phyloP scores from a whole-genome alignment of 305 asterid genomes.

The Fraxinus dipetala region DNA sequence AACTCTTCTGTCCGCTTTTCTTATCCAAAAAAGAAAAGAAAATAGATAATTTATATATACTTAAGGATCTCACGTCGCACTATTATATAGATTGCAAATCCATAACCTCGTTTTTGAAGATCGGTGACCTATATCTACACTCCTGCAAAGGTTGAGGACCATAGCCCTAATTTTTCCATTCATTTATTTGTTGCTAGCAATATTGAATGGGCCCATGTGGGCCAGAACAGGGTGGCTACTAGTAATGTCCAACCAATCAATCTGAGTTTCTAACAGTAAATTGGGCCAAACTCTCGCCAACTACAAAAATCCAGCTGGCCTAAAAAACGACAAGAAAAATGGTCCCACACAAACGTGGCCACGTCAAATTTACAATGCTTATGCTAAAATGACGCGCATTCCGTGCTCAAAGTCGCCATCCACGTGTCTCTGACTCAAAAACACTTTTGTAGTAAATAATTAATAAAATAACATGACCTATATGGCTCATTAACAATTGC shows the following conservation, averaged over 20 bases:
- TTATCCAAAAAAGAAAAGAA: not conserved
- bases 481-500: not conserved
- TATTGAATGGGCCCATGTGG: not conserved
- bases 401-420: not conserved
- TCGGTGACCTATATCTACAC: not conserved
- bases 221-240: not conserved
- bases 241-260: not conserved
- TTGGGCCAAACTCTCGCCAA: not conserved
- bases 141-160: not conserved
- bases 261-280: not conserved
- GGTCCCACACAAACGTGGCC: constrained; percentile 2
- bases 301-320: not conserved
- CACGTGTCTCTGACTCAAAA: not conserved
- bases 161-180: not conserved
- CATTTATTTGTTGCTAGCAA: not conserved
- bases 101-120: not conserved
- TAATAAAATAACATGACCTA: not conserved
- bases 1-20: not conserved
- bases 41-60: too few relatives aligned
- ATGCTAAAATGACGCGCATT: not conserved
- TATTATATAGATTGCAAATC: not conserved
- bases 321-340: not conserved
- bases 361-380: not conserved
- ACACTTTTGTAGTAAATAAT: not conserved
- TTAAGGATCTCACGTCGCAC: not conserved